Conservation (phyloP, 768 basidiomycete species). For the Boletus subparvulus region DNA sequence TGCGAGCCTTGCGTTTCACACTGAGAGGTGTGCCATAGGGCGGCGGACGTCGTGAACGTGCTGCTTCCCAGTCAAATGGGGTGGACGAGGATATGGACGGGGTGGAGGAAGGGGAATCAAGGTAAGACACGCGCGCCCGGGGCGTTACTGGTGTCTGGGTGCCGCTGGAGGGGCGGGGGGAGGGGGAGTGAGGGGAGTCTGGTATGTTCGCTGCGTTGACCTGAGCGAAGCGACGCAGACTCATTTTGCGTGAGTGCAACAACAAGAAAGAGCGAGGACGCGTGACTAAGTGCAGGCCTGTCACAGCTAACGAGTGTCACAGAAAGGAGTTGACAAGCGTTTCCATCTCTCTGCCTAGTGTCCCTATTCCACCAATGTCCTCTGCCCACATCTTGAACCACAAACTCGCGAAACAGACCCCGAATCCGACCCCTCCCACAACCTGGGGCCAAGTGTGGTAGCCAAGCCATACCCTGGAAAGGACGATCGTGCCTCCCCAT, state of each 20-base stretch:
- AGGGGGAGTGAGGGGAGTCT: constrained; percentile 29
- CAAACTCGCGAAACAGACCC: constrained; percentile 47
- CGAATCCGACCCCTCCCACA: constrained; percentile 55
- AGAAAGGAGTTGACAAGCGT: background rate
- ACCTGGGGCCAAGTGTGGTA: constrained; percentile 77
- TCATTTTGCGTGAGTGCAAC: constrained; percentile 36
- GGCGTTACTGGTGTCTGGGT: constrained; percentile 47
- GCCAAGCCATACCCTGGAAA: constrained; percentile 73
- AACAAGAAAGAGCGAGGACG: constrained; percentile 1
- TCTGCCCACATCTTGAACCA: constrained; percentile 63
- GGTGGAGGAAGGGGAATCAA: constrained; percentile 62
- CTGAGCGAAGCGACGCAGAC: constrained; percentile 59
- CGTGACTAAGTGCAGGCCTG: constrained; percentile 21
- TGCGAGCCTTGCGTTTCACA: constrained; percentile 45
- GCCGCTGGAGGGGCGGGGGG: constrained; percentile 29
- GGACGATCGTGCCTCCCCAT: constrained; percentile 52
- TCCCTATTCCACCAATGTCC: constrained; percentile 21
- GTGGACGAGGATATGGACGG: constrained; percentile 74
- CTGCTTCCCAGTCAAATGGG: constrained; percentile 89
- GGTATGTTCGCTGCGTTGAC: constrained; percentile 40
- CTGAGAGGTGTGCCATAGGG: constrained; percentile 67
- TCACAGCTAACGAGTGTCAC: constrained; percentile 30
- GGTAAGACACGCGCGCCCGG: constrained; percentile 47
- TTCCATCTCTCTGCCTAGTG: constrained; percentile 20
- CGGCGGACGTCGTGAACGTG: constrained; percentile 62